A percentile compares a stretch with the other conserved stretches of the same genome.
These are phyloP conservation scores for Cryptosporidium sp. DNA, from an alignment of 169 alveolate genomes.

Conservation along the genomic window DNA sequence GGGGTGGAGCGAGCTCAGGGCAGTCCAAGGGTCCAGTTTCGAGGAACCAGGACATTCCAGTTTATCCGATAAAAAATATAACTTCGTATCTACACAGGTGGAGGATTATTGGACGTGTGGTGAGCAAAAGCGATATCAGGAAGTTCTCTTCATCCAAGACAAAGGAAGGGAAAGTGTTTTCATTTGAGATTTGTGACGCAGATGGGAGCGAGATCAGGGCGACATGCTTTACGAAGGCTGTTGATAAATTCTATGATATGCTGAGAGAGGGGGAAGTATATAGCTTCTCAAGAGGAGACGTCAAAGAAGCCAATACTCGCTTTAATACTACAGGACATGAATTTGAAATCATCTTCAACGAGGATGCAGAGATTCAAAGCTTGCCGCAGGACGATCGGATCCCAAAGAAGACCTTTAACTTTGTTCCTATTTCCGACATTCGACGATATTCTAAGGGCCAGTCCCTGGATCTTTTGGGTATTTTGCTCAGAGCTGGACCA, in stretches of 20 bases:
- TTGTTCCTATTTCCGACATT: constrained; percentile 52
- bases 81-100: constrained; percentile 74
- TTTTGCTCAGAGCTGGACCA: constrained; percentile 61
- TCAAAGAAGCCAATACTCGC: constrained; percentile 75
- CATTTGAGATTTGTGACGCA: constrained; percentile 75
- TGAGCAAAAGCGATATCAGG: constrained; percentile 75
- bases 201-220: constrained; percentile 76
- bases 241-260: constrained; percentile 66
- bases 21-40: constrained; percentile 62
- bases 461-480: constrained; percentile 48
- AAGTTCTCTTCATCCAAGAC: constrained; percentile 70
- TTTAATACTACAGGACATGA: constrained; percentile 74
- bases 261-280: constrained; percentile 73
- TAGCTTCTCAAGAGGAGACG: constrained; percentile 76
- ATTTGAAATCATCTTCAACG: constrained; percentile 64
- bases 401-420: constrained; percentile 60
- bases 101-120: constrained; percentile 73
- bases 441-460: constrained; percentile 52
- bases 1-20: not conserved
- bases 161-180: constrained; percentile 76
- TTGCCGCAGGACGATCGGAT: constrained; percentile 66
- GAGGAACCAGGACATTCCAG: constrained; percentile 68
- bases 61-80: constrained; percentile 60
- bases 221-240: constrained; percentile 72
- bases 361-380: constrained; percentile 69